Conservation (phyloP, 352 stramenopile species). For the Pythium rishiriense region DNA sequence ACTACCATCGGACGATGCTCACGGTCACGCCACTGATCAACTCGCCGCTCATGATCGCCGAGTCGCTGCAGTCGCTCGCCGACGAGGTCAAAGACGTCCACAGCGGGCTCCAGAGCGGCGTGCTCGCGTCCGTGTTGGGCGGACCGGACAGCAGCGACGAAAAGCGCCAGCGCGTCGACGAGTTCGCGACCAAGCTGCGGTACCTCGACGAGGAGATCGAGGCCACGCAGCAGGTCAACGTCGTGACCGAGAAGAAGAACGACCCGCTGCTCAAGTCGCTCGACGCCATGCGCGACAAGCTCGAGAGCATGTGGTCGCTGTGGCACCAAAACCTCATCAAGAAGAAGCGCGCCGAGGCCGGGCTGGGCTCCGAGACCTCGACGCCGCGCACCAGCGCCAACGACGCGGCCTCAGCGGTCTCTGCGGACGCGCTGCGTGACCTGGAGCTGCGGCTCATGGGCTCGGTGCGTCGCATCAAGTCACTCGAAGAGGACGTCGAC, state of each 20-base stretch:
- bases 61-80: constrained; percentile 52
- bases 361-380: neutral
- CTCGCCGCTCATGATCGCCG: constrained; percentile 54
- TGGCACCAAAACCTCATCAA: constrained; percentile 62
- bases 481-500: constrained; percentile 69
- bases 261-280: constrained; percentile 72
- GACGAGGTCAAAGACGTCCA: constrained; percentile 66
- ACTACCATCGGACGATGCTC: constrained; percentile 62
- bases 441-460: constrained; percentile 63
- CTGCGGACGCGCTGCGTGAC: constrained; percentile 41
- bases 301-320: constrained; percentile 60
- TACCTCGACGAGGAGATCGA: constrained; percentile 70
- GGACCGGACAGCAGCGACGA: constrained; percentile 13
- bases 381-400: constrained; percentile 7
- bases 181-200: constrained; percentile 56
- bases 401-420: neutral
- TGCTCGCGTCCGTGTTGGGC: constrained; percentile 32
- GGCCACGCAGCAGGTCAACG: constrained; percentile 66
- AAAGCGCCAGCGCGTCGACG: constrained; percentile 30
- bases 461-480: constrained; percentile 48
- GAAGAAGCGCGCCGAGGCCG: constrained; percentile 10
- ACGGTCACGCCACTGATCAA: constrained; percentile 61
- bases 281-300: constrained; percentile 66
- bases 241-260: constrained; percentile 74
- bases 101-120: constrained; percentile 43